Conservation (phyloP, 2,329 filamentous ascomycete genomes). For the Fusarium sp. region DNA sequence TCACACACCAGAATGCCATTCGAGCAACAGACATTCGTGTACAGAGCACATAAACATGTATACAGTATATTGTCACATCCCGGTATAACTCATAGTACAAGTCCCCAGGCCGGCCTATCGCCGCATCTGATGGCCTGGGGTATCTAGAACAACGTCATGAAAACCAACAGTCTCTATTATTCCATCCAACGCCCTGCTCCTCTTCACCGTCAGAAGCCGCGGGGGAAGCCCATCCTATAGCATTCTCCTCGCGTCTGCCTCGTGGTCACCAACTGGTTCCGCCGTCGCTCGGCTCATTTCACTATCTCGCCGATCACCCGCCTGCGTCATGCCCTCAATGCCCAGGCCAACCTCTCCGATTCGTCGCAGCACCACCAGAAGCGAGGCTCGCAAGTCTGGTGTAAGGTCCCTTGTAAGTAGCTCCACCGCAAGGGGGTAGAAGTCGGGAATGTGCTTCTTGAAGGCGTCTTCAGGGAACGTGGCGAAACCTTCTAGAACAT, state of each 20-base stretch:
- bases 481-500: constrained; percentile 92
- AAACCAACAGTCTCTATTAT: constrained; percentile 45
- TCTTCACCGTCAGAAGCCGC: constrained; percentile 23
- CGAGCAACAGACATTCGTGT: not conserved
- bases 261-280: constrained; percentile 45
- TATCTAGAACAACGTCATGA: constrained; percentile 42
- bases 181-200: constrained; percentile 47
- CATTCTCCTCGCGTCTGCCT: constrained; percentile 52
- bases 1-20: not conserved
- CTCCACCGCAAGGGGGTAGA: constrained; percentile 88
- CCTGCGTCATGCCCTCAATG: constrained; percentile 61
- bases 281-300: constrained; percentile 51
- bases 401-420: constrained; percentile 85
- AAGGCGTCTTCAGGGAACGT: constrained; percentile 86
- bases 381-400: constrained; percentile 78
- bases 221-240: constrained; percentile 42
- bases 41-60: constrained; percentile 24
- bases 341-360: constrained; percentile 82
- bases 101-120: constrained; percentile 25
- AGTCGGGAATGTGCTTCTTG: constrained; percentile 78
- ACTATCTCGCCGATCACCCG: constrained; percentile 55
- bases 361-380: constrained; percentile 81
- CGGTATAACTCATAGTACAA: constrained; percentile 40
- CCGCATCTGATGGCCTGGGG: constrained; percentile 20
- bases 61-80: constrained; percentile 37